Evolutionary conservation across 129 eudicot genomes (phyloP).

Genomic region (Arctium minus): DNA sequence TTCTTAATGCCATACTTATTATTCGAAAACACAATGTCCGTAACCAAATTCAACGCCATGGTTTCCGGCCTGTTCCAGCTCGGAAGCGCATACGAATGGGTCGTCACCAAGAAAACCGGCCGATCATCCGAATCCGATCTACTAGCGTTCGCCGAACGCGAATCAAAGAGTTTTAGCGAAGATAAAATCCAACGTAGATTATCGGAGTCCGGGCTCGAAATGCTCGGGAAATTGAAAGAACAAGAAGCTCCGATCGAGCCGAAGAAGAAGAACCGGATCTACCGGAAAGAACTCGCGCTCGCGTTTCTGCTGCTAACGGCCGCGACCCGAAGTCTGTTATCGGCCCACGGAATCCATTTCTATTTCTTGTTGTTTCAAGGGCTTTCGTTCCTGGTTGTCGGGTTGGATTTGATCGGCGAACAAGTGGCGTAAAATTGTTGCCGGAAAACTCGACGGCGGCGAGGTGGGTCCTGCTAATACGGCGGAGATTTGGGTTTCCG

Average conservation of each 20-base stretch:
- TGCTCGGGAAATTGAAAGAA: slow-evolving; percentile 65
- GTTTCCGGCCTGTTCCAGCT: slow-evolving; percentile 89
- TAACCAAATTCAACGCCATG: slow-evolving; percentile 92
- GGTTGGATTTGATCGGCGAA: slow-evolving; percentile 86
- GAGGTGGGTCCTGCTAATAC: slow-evolving; percentile 6
- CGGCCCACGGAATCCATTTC: slow-evolving; percentile 90
- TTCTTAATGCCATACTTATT: slow-evolving; percentile 87
- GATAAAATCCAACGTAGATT: slow-evolving; percentile 70
- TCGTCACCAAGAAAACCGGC: slow-evolving; percentile 87
- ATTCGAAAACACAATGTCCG: slow-evolving; percentile 96
- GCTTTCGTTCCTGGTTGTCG: slow-evolving; percentile 73
- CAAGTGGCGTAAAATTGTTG: slow-evolving; percentile 39
- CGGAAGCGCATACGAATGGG: slow-evolving; percentile 95
- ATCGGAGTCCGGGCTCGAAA: slow-evolving; percentile 84
- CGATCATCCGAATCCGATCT: slow-evolving; percentile 87
- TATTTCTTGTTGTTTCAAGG: slow-evolving; percentile 91
- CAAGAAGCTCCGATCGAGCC: slow-evolving; percentile 32
- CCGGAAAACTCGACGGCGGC: not conserved
- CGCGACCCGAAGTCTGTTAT: slow-evolving; percentile 75
- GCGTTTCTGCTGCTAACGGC: slow-evolving; percentile 83
- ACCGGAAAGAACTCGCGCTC: slow-evolving; percentile 71
- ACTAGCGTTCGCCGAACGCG: slow-evolving; percentile 67
- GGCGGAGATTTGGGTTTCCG: slow-evolving; percentile 9
- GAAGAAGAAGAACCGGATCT: slow-evolving; percentile 63
- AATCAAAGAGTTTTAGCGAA: slow-evolving; percentile 45